These are phyloP conservation scores for Tuber indicum DNA, from an alignment of 495 filamentous ascomycete species.

Conservation along the genomic window DNA sequence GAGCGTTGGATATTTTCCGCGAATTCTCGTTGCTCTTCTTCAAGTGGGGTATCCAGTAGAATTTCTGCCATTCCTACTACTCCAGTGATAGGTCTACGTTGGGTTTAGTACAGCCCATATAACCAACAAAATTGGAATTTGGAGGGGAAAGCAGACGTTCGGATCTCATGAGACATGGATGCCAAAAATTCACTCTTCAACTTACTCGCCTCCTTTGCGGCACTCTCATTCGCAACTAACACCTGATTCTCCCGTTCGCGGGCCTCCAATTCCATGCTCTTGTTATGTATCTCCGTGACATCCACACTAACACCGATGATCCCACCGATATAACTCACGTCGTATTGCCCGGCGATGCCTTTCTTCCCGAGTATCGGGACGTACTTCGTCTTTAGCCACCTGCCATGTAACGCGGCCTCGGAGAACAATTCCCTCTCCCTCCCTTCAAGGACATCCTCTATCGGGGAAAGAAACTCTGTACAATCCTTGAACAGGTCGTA, in stretches of 20 bases:
- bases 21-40: constrained; percentile 64
- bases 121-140: not conserved
- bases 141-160: constrained; percentile 65
- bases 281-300: constrained; percentile 57
- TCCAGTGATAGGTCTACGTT: constrained; percentile 56
- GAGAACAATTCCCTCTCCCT: constrained; percentile 47
- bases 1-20: constrained; percentile 74
- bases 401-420: constrained; percentile 50
- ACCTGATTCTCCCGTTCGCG: constrained; percentile 58
- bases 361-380: constrained; percentile 54
- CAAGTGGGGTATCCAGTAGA: constrained; percentile 59
- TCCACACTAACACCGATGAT: constrained; percentile 65
- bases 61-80: constrained; percentile 69
- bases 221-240: constrained; percentile 56
- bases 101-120: not conserved
- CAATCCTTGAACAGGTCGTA: constrained; percentile 53
- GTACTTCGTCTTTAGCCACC: constrained; percentile 61
- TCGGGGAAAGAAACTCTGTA: constrained; percentile 48
- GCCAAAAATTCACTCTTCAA: constrained; percentile 66
- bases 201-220: constrained; percentile 61
- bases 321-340: constrained; percentile 52
- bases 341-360: constrained; percentile 46
- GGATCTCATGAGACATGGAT: constrained; percentile 84
- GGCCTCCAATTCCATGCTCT: constrained; percentile 52
- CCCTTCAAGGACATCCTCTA: constrained; percentile 55